Conservation (phyloP, 371 early-diverging fungal genomes). For the Mortierella sp. region DNA sequence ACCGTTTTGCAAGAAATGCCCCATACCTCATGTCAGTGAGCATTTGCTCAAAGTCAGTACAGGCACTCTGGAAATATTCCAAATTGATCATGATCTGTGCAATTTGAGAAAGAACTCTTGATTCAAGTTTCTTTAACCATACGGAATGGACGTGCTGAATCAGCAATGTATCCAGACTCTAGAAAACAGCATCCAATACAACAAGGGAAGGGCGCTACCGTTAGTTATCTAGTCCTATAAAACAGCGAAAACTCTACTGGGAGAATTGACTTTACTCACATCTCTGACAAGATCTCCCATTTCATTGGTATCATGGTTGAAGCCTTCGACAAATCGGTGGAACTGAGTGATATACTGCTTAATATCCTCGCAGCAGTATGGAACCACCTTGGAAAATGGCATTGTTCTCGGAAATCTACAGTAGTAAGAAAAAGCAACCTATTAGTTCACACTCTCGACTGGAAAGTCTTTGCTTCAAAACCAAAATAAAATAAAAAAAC, state of each 20-base stretch:
- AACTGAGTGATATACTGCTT: conserved; percentile 80
- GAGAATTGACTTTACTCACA: conserved; percentile 48
- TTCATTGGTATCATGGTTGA: conserved; percentile 83
- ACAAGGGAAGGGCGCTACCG: conserved; percentile 1
- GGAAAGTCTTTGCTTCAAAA: background rate
- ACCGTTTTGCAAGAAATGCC: background rate
- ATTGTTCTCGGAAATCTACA: conserved; percentile 81
- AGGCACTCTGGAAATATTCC: conserved; percentile 82
- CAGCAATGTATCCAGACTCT: conserved; percentile 83
- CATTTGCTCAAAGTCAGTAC: conserved; percentile 81
- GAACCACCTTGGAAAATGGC: conserved; percentile 87
- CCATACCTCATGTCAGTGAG: conserved; percentile 73
- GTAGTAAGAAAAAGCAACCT: background rate
- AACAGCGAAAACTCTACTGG: background rate
- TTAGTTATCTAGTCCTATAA: background rate
- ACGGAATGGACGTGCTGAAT: conserved; percentile 80
- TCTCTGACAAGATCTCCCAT: conserved; percentile 91
- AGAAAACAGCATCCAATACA: conserved; percentile 8
- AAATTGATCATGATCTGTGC: conserved; percentile 87
- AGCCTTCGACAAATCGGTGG: conserved; percentile 88
- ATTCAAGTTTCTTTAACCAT: conserved; percentile 71
- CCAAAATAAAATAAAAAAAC: background rate
- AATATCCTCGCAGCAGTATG: conserved; percentile 77
- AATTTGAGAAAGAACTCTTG: conserved; percentile 77
- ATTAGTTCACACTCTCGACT: background rate